Evolutionary conservation across 768 basidiomycete genomes (phyloP).

Genomic region (Boletales sp.): DNA sequence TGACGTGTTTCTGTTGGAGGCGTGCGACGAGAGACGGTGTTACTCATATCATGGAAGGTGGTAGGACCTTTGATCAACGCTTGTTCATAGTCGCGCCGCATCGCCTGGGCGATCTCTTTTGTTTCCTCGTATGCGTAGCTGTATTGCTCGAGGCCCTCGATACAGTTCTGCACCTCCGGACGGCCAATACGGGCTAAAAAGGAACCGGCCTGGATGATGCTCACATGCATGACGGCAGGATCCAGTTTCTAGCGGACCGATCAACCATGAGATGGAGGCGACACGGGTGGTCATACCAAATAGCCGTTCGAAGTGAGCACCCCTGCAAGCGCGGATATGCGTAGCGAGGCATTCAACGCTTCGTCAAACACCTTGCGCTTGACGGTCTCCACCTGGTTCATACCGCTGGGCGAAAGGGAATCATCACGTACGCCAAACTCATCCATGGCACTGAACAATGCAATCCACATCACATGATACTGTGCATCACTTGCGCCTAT

Average conservation of each 20-base stretch:
- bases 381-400: slow-evolving; percentile 62
- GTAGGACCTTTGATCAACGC: slow-evolving; percentile 33
- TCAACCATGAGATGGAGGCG: slow-evolving; percentile 5
- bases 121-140: slow-evolving; percentile 85
- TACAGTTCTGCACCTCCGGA: slow-evolving; percentile 78
- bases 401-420: slow-evolving; percentile 26
- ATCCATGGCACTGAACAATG: slow-evolving; percentile 75
- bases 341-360: slow-evolving; percentile 77
- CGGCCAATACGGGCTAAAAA: slow-evolving; percentile 80
- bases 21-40: slow-evolving; percentile 26
- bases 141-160: slow-evolving; percentile 84
- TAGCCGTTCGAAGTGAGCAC: slow-evolving; percentile 88
- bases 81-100: slow-evolving; percentile 48
- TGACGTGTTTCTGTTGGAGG: slow-evolving; percentile 14
- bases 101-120: slow-evolving; percentile 69
- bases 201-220: slow-evolving; percentile 79
- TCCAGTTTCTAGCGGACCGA: slow-evolving; percentile 55
- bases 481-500: slow-evolving; percentile 81
- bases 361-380: slow-evolving; percentile 77
- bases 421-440: slow-evolving; percentile 80
- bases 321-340: slow-evolving; percentile 84
- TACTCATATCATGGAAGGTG: slow-evolving; percentile 41
- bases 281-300: slow-evolving; percentile 47
- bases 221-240: slow-evolving; percentile 87
- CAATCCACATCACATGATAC: slow-evolving; percentile 91